phyloP scores from a whole-genome alignment of 805 yeast genomes.

The Kluyveromyces wickerhamii region DNA sequence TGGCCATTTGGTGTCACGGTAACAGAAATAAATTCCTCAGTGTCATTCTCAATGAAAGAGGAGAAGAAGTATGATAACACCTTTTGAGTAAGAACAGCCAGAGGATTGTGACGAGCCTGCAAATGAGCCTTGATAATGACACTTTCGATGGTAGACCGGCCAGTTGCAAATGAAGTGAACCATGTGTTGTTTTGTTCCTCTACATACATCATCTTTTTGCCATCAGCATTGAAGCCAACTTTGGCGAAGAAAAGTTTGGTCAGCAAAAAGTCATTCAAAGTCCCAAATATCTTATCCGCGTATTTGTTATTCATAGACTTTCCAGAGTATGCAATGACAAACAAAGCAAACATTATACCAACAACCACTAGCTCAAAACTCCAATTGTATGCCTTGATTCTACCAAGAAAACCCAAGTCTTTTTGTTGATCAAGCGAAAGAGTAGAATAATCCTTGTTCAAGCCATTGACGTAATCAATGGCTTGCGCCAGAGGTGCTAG shows the following conservation, averaged over 20 bases:
- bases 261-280: conserved; percentile 44
- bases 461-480: conserved; percentile 15
- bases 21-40: conserved; percentile 46
- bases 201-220: conserved; percentile 30
- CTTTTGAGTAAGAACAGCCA: conserved; percentile 58
- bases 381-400: conserved; percentile 67
- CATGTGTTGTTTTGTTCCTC: conserved; percentile 27
- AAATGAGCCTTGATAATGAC: conserved; percentile 55
- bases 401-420: conserved; percentile 47
- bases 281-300: conserved; percentile 46
- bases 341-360: conserved; percentile 41
- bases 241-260: conserved; percentile 58
- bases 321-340: conserved; percentile 51
- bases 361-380: conserved; percentile 55
- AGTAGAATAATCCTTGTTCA: conserved; percentile 27
- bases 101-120: conserved; percentile 72
- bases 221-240: conserved; percentile 35
- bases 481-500: conserved; percentile 12
- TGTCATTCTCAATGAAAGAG: conserved; percentile 46
- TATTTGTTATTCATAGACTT: conserved; percentile 44
- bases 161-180: conserved; percentile 70
- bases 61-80: conserved; percentile 51
- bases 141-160: conserved; percentile 68
- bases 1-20: conserved; percentile 44
- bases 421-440: conserved; percentile 44